A percentile compares a stretch with the other conserved stretches of the same genome.
Evolutionary conservation across 768 basidiomycete species (phyloP).

Genomic region (Heimioporus sp.): DNA sequence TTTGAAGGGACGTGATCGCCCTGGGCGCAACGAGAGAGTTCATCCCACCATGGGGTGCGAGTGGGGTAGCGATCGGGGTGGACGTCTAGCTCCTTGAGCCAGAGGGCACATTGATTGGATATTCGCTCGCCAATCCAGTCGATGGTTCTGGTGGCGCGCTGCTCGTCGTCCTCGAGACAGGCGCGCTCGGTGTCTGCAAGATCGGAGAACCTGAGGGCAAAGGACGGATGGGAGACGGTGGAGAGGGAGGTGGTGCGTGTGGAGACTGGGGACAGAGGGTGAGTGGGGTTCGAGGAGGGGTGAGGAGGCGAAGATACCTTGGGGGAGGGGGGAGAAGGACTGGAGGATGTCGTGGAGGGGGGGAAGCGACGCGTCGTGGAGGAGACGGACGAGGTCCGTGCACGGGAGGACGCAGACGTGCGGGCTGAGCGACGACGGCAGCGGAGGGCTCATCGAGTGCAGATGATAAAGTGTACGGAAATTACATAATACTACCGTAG

Average conservation of each 20-base stretch:
- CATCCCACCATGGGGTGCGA: conserved; percentile 86
- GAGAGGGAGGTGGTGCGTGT: conserved; percentile 73
- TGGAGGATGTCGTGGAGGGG: conserved; percentile 73
- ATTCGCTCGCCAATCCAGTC: conserved; percentile 86
- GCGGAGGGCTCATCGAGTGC: conserved; percentile 43
- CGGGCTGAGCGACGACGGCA: conserved; percentile 78
- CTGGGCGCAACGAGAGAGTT: conserved; percentile 71
- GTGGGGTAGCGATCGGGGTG: conserved; percentile 37
- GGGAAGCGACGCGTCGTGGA: conserved; percentile 60
- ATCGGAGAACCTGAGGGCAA: conserved; percentile 78
- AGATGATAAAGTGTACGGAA: no score
- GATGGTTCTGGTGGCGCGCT: conserved; percentile 74
- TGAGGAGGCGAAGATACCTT: conserved; percentile 48
- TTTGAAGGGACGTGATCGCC: conserved; percentile 73
- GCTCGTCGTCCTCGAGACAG: conserved; percentile 75
- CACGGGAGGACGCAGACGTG: conserved; percentile 77
- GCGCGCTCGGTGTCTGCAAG: conserved; percentile 68
- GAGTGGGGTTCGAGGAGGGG: conserved; percentile 1
- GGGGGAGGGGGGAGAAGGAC: conserved; percentile 80
- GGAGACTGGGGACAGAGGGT: conserved; percentile 51
- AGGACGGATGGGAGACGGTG: conserved; percentile 69
- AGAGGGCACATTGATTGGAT: conserved; percentile 55
- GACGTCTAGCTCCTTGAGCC: conserved; percentile 67
- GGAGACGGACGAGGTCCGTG: conserved; percentile 61
- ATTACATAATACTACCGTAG: neutral